Percentiles rank a stretch among this genome's conserved stretches.
Evolutionary conservation across 2,329 filamentous ascomycete species (phyloP).

Genomic region (Aspergillus proliferans): DNA sequence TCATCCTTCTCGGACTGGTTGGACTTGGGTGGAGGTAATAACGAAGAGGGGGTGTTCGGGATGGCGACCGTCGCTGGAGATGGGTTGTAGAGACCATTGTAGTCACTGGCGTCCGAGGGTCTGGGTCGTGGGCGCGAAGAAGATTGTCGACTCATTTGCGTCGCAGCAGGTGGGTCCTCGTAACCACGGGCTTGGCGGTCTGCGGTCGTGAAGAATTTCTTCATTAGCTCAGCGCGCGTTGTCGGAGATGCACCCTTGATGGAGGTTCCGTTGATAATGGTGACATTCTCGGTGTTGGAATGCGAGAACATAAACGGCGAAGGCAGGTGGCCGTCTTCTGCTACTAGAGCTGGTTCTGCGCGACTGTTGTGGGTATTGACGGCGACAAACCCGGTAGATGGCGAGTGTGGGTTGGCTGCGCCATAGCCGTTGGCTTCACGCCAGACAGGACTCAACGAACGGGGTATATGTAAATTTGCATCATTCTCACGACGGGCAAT

Average conservation of each 20-base stretch:
- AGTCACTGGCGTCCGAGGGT: constrained; percentile 26
- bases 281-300: constrained; percentile 40
- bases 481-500: constrained; percentile 54
- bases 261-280: constrained; percentile 43
- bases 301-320: constrained; percentile 37
- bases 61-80: constrained; percentile 47
- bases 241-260: constrained; percentile 51
- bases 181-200: constrained; percentile 45
- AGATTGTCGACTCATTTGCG: constrained; percentile 19
- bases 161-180: constrained; percentile 18
- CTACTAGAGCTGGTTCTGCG: constrained; percentile 26
- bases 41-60: constrained; percentile 48
- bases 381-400: constrained; percentile 51
- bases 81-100: constrained; percentile 36
- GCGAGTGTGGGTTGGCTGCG: constrained; percentile 35
- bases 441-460: constrained; percentile 32
- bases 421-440: constrained; percentile 29
- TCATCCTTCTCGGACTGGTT: constrained; percentile 48
- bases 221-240: constrained; percentile 55
- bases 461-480: constrained; percentile 24
- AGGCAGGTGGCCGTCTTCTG: constrained; percentile 25
- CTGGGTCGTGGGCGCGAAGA: constrained; percentile 26
- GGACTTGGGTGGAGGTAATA: constrained; percentile 45
- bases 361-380: constrained; percentile 49
- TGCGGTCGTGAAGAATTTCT: constrained; percentile 56